Percentiles rank a stretch among this genome's conserved stretches.
Evolutionary conservation across 495 filamentous ascomycete species (phyloP).

Genomic region (Haplographium delicatum): DNA sequence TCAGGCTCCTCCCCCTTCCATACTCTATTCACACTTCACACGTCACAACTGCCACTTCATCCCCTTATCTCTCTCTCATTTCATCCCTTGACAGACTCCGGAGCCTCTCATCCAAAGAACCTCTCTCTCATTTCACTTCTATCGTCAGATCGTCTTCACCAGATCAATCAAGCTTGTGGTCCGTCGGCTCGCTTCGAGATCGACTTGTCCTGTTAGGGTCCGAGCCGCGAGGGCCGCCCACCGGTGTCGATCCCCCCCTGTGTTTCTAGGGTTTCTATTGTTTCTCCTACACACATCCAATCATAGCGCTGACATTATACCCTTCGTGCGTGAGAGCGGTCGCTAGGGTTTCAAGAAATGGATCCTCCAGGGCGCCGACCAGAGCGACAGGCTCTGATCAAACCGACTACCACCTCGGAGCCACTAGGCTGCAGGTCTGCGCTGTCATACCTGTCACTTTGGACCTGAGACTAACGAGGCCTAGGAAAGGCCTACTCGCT

Average conservation of each 20-base stretch:
- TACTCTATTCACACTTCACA: not conserved
- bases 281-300: not conserved
- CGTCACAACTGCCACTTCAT: not conserved
- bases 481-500: not conserved
- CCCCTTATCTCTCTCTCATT: not conserved
- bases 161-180: not conserved
- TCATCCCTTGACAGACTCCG: no score
- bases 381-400: no score
- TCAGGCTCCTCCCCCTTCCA: no score
- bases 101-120: no score
- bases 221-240: not conserved
- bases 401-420: not conserved
- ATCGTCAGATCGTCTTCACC: not conserved
- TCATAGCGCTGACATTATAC: not conserved
- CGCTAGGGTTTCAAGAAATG: not conserved
- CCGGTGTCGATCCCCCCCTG: not conserved
- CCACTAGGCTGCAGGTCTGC: not conserved
- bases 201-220: no score
- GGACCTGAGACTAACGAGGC: not conserved
- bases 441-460: constrained; percentile 8
- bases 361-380: no score
- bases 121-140: not conserved
- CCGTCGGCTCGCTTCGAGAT: not conserved
- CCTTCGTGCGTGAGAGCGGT: not conserved
- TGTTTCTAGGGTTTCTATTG: no score